Evolutionary conservation across 2,329 filamentous ascomycete genomes (phyloP).

Genomic region (Aspergillus flavus): DNA sequence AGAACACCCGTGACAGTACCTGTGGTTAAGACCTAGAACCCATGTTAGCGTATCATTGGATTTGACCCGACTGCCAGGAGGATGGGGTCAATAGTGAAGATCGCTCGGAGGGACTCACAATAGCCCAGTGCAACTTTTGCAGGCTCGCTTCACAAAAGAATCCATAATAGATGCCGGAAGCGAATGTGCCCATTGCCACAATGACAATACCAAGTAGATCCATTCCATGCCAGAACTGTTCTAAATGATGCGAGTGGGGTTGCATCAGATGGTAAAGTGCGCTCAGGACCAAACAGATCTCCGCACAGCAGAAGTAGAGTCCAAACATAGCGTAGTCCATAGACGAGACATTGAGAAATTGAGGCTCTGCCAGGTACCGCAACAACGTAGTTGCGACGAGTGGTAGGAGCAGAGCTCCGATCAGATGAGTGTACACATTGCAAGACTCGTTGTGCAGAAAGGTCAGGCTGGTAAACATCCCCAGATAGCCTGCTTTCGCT

Average conservation of each 20-base stretch:
- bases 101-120: slow-evolving; percentile 14
- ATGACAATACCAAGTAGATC: slow-evolving; percentile 19
- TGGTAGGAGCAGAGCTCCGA: slow-evolving; percentile 20
- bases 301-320: slow-evolving; percentile 21
- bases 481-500: slow-evolving; percentile 19
- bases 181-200: slow-evolving; percentile 15
- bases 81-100: not conserved
- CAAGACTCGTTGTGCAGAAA: slow-evolving; percentile 25
- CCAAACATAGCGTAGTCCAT: slow-evolving; percentile 19
- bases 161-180: slow-evolving; percentile 14
- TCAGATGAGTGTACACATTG: slow-evolving; percentile 24
- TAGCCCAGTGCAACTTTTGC: slow-evolving; percentile 17
- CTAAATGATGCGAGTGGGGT: slow-evolving; percentile 16
- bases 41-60: slow-evolving; percentile 9
- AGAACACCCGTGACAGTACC: slow-evolving; percentile 8
- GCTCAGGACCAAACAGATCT: slow-evolving; percentile 17
- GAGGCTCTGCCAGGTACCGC: slow-evolving; percentile 14
- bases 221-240: slow-evolving; percentile 18
- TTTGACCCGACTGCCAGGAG: not conserved
- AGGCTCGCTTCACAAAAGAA: slow-evolving; percentile 15
- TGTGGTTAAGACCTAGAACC: slow-evolving; percentile 7
- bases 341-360: slow-evolving; percentile 17
- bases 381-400: slow-evolving; percentile 13
- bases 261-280: slow-evolving; percentile 16
- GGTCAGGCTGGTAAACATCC: slow-evolving; percentile 21